Conservation (phyloP, 2,329 filamentous ascomycete genomes). For the Clonostachys chloroleuca region DNA sequence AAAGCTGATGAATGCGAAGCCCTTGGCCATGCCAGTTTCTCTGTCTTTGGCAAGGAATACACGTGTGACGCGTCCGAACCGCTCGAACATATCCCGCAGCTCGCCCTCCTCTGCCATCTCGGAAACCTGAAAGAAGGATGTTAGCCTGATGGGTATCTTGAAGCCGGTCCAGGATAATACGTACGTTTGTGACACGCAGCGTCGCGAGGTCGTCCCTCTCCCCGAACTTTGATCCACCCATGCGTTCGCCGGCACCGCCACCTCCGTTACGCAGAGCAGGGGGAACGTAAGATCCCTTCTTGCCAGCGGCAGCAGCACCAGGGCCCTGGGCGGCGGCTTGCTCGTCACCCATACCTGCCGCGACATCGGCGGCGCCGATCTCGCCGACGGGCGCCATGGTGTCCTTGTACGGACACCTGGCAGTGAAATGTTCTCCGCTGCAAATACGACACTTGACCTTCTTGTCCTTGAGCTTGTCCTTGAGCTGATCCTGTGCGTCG, state of each 20-base stretch:
- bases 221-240: slow-evolving; percentile 75
- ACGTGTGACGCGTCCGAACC: slow-evolving; percentile 92
- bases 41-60: slow-evolving; percentile 98
- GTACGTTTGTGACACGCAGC: slow-evolving; percentile 93
- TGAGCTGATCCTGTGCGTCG: slow-evolving; percentile 69
- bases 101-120: slow-evolving; percentile 97
- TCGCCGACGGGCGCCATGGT: slow-evolving; percentile 89
- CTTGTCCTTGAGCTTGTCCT: slow-evolving; percentile 91
- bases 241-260: slow-evolving; percentile 69
- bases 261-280: slow-evolving; percentile 73
- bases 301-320: slow-evolving; percentile 51
- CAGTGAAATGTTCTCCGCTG: slow-evolving; percentile 98
- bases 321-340: slow-evolving; percentile 34
- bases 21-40: slow-evolving; percentile 94
- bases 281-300: slow-evolving; percentile 86
- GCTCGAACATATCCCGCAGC: slow-evolving; percentile 95
- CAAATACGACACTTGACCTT: slow-evolving; percentile 99
- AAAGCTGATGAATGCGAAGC: slow-evolving; percentile 98
- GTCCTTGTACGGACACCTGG: slow-evolving; percentile 98
- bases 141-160: slow-evolving; percentile 13
- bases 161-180: slow-evolving; percentile 27
- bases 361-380: slow-evolving; percentile 46
- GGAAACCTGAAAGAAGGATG: slow-evolving; percentile 60
- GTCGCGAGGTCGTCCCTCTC: slow-evolving; percentile 96
- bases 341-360: slow-evolving; percentile 50